Percentiles rank a stretch among this genome's conserved stretches.
phyloP scores from a whole-genome alignment of 202 grass and related monocot genomes.

The Schoenoplectus tabernaemontani region DNA sequence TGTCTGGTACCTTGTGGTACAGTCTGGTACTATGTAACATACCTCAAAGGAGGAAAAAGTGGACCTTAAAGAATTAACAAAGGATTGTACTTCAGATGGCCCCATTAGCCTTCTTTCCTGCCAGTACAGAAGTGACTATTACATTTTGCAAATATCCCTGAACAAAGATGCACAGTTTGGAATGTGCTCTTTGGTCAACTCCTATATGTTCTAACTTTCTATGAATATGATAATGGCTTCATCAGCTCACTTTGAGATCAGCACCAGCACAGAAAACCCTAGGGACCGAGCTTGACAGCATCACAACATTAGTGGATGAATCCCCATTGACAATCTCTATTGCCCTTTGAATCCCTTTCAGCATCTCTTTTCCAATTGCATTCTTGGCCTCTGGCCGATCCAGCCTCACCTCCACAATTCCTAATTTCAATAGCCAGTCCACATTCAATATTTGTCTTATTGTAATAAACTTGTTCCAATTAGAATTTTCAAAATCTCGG shows the following conservation, averaged over 20 bases:
- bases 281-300: slow-evolving; percentile 62
- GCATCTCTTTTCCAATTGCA: slow-evolving; percentile 68
- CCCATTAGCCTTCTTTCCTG: slow-evolving; percentile 62
- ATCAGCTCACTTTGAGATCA: slow-evolving; percentile 67
- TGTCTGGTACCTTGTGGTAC: too few relatives aligned
- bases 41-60: slow-evolving; percentile 82
- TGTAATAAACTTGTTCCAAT: slow-evolving; percentile 2
- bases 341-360: slow-evolving; percentile 30
- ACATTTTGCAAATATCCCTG: neutral
- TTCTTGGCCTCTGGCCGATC: slow-evolving; percentile 64
- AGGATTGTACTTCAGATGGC: slow-evolving; percentile 44
- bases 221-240: neutral
- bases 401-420: slow-evolving; percentile 60
- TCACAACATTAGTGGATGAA: slow-evolving; percentile 44
- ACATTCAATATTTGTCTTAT: neutral
- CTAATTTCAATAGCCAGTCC: slow-evolving; percentile 17
- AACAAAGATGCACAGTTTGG: neutral
- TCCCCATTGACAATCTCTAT: slow-evolving; percentile 43
- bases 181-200: neutral
- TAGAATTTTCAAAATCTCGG: neutral
- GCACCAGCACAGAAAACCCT: slow-evolving; percentile 68
- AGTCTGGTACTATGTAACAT: neutral
- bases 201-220: neutral
- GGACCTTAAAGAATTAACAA: slow-evolving; percentile 63
- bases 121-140: slow-evolving; percentile 1